Evolutionary conservation across 2,329 filamentous ascomycete genomes (phyloP), one percentile per base, ranked within the genome.

Genomic region (Thermomyces lanuginosus): DNA sequence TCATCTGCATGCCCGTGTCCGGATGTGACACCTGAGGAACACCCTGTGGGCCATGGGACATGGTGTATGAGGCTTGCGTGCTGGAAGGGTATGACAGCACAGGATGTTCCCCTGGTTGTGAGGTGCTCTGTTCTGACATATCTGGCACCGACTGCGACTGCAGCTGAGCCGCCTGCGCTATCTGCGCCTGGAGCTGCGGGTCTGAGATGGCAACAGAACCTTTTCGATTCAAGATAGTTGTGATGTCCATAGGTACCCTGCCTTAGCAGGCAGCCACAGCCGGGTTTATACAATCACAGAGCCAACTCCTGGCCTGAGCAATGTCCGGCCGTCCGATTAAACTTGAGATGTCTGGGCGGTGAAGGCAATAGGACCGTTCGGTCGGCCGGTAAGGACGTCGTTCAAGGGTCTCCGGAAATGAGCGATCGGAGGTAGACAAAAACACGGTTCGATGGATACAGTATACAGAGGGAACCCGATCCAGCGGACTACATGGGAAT

Each of bases 21-120:
- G 62, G 60, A 37, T 60, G 58, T 12, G 61, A 55, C 14, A 16
- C 24, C 16, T 30, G 28, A 22, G 62, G 63, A n/a, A n/a, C n/a
- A n/a, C n/a, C n/a, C n/a, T n/a, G n/a, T 34, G 63, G 51, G 36
- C 61, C 58, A 37, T 57, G 56, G 21, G 60, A 45, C 45, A 70
- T 62, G 29, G 60, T 53, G 32, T 60, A 56, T 24, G 66, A 46
- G 24, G 56, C 58, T 33, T 62, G 62, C n/a, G 64, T 56, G 26
- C 64, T 59, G 41, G 66, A 61, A 34, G 65, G 65, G 27, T 67
- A 69, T 39, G 66, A 66, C 33, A 65, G 55, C 34, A 66, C 67
- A 23, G 64, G 61, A 18, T 62, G 60, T 36, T 68, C 64, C 30
- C 61, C 66, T 15, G 59, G 51, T 41, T 70, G 66, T 31, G 66